Evolutionary conservation across 2,329 filamentous ascomycete species (phyloP).

Genomic region (Sordariomycetes sp.): DNA sequence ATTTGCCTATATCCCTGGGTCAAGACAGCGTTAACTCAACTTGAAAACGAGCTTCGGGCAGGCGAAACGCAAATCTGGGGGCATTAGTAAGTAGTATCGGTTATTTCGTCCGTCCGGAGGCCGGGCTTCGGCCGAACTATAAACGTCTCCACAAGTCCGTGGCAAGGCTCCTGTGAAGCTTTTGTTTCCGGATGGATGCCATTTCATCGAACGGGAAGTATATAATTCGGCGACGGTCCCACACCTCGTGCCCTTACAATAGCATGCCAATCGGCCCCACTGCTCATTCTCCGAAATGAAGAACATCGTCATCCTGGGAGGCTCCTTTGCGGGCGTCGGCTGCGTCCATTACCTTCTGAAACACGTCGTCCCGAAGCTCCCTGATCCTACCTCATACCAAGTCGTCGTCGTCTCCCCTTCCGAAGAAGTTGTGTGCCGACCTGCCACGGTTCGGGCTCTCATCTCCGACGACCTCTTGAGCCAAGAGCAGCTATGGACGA

Average conservation of each 20-base stretch:
- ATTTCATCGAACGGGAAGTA: neutral
- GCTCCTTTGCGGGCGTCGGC: conserved; percentile 35
- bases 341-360: conserved; percentile 39
- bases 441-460: conserved; percentile 29
- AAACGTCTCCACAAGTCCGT: too few relatives aligned
- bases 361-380: conserved; percentile 29
- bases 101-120: neutral
- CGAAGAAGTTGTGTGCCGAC: conserved; percentile 24
- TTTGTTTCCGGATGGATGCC: neutral
- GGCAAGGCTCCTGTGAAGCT: neutral
- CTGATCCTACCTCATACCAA: conserved; percentile 20
- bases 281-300: conserved; percentile 8
- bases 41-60: too few relatives aligned
- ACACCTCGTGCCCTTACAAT: too few relatives aligned
- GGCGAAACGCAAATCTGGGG: too few relatives aligned
- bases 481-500: conserved; percentile 28
- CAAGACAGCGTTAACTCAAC: too few relatives aligned
- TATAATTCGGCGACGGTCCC: neutral
- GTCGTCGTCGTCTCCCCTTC: conserved; percentile 29
- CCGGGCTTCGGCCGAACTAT: too few relatives aligned
- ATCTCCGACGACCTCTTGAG: conserved; percentile 28
- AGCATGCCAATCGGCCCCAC: neutral
- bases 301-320: conserved; percentile 37
- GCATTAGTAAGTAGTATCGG: neutral
- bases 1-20: too few relatives aligned